phyloP scores from a whole-genome alignment of 176 grass and related monocot species.

The Alopecurus myosuroides region DNA sequence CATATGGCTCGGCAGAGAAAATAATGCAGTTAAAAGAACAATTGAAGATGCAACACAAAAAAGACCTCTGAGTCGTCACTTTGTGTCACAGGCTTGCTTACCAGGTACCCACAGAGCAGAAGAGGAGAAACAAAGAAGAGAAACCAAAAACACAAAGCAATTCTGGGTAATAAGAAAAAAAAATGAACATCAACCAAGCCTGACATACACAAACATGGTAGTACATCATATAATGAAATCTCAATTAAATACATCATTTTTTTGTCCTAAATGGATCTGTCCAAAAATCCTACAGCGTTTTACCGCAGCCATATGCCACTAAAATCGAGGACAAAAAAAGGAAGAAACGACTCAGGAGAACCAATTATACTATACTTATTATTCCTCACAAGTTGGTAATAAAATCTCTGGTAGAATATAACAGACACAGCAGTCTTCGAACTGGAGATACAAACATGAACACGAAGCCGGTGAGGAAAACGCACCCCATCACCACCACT shows the following conservation, averaged over 20 bases:
- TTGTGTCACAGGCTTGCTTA: too few species aligned
- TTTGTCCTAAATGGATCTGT: conserved; percentile 25
- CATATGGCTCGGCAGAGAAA: too few species aligned
- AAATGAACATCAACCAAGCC: neutral
- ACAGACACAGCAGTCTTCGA: conserved; percentile 21
- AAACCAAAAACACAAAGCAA: neutral
- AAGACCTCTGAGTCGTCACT: too few species aligned
- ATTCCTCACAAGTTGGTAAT: conserved; percentile 51
- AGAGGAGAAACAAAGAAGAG: neutral
- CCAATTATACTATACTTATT: conserved; percentile 56
- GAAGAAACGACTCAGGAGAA: conserved; percentile 1
- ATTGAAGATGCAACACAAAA: too few species aligned
- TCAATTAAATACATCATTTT: conserved; percentile 39
- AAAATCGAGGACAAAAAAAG: conserved; percentile 17
- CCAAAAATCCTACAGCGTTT: conserved; percentile 38
- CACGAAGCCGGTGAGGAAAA: neutral
- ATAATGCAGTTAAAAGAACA: too few species aligned
- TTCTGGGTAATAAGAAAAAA: neutral
- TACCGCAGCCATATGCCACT: conserved; percentile 21
- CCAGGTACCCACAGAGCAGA: too few species aligned
- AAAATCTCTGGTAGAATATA: conserved; percentile 18
- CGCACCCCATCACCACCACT: neutral
- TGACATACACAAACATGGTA: neutral
- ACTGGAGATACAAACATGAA: conserved; percentile 1
- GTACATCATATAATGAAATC: conserved; percentile 19